phyloP scores from a whole-genome alignment of 2,329 filamentous ascomycete genomes.

The Scopulariopsis brevicaulis region DNA sequence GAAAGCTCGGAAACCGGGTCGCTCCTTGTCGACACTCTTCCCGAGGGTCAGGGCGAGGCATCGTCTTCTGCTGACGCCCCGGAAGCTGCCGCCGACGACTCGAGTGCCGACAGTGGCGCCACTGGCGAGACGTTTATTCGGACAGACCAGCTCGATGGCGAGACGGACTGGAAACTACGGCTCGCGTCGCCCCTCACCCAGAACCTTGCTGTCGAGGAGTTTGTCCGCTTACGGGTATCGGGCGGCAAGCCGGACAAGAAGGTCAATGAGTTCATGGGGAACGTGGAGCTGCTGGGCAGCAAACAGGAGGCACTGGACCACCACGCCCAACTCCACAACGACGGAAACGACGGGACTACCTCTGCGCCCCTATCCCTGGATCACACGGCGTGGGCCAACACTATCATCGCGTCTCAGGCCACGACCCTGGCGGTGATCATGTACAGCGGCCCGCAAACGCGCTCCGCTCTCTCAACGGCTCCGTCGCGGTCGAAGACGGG shows the following conservation, averaged over 20 bases:
- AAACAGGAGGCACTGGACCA: conserved; percentile 29
- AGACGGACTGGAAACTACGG: conserved; percentile 97
- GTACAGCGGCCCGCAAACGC: conserved; percentile 89
- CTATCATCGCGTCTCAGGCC: conserved; percentile 86
- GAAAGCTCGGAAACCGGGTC: conserved; percentile 16
- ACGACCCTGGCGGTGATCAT: conserved; percentile 81
- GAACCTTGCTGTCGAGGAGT: conserved; percentile 58
- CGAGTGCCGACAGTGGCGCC: conserved; percentile 17
- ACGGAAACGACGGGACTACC: conserved; percentile 24
- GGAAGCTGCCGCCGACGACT: conserved; percentile 11
- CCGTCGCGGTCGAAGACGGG: conserved; percentile 90
- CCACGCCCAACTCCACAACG: conserved; percentile 11
- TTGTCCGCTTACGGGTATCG: conserved; percentile 58
- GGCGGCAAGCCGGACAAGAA: conserved; percentile 87
- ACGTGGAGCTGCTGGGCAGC: conserved; percentile 60
- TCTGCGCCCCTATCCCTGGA: conserved; percentile 79
- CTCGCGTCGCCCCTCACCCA: conserved; percentile 81
- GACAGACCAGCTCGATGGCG: conserved; percentile 93
- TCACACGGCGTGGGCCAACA: conserved; percentile 98
- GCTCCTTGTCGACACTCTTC: conserved; percentile 1
- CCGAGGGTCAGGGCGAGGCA: conserved; percentile 6
- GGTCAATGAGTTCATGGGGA: conserved; percentile 93
- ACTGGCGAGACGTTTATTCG: conserved; percentile 89
- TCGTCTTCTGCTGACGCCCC: conserved; percentile 5
- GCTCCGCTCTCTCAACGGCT: conserved; percentile 86